Evolutionary conservation across 176 grass and related monocot species (phyloP), one percentile per base, ranked within the genome.

Genomic region (Neostapfia colusana): DNA sequence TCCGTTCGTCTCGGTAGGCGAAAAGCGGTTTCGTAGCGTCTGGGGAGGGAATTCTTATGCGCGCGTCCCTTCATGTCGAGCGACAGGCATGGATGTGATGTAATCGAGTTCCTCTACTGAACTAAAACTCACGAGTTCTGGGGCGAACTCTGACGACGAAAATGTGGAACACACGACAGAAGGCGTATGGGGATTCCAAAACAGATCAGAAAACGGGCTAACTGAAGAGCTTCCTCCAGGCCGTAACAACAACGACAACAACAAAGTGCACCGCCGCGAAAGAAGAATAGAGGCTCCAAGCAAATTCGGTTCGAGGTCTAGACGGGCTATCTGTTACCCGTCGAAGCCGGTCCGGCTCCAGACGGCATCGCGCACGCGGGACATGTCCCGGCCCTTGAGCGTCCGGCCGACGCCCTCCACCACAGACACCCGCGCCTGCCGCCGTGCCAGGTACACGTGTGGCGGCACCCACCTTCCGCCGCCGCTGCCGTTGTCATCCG

Each of bases 281-380:
- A 48, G 17, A 48, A 48, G 7, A 53, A 51, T 18, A 5, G 17
- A n/a, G 8, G 24, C 23, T 56, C 53, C 10, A 56, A 56, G 4
- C 0, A 10, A 21, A 9, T 3, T 20, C 7, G 51, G 20, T 12
- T 12, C 51, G 2, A 4, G 44, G 44, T 46, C 43, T 8, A 13
- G 41, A 7, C 50, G 2, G 18, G 18, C 3, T 54, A 18, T 15
- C 20, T 0, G 53, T 5, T 81, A 97, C 2, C 93, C 93, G 61
- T 86, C 89, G 83, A 97, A 97, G 4, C 95, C 91, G 12, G 89
- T 97, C 55, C 84, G 89, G 78, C 83, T 97, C 95, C 95, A 97
- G 69, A 97, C 95, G 15, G 91, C 95, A 60, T 97, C 91, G 67
- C 91, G 91, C 40, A 97, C 95, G 68, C 95, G 86, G 16, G 88